Percentiles rank a stretch among this genome's conserved stretches.
Evolutionary conservation across 495 filamentous ascomycete species (phyloP).

Genomic region (Penicillium pulvis): DNA sequence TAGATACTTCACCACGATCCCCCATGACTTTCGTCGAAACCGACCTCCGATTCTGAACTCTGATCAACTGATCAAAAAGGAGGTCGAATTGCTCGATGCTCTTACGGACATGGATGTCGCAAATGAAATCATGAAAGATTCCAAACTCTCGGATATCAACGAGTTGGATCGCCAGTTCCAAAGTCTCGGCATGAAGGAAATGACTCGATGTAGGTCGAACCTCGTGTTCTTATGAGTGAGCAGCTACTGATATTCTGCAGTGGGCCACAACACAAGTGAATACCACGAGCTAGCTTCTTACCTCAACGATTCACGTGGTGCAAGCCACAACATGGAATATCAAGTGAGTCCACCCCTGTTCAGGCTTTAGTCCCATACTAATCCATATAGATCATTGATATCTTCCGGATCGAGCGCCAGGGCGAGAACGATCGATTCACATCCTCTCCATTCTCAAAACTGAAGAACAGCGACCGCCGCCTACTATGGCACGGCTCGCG

Average conservation of each 20-base stretch:
- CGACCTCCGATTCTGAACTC: constrained; percentile 65
- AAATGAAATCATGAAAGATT: constrained; percentile 72
- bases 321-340: constrained; percentile 61
- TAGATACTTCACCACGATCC: constrained; percentile 77
- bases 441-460: constrained; percentile 48
- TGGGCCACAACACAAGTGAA: constrained; percentile 60
- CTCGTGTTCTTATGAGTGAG: neutral
- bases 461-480: constrained; percentile 58
- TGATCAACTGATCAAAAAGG: constrained; percentile 61
- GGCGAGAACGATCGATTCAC: constrained; percentile 72
- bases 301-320: constrained; percentile 61
- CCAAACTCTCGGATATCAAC: constrained; percentile 55
- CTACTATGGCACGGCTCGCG: constrained; percentile 84
- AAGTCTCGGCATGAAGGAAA: constrained; percentile 71
- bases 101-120: constrained; percentile 83
- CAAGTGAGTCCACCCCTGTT: constrained; percentile 22
- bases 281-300: constrained; percentile 66
- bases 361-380: neutral
- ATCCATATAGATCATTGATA: constrained; percentile 58
- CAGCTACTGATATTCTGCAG: constrained; percentile 15
- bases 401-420: constrained; percentile 80
- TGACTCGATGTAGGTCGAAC: constrained; percentile 55
- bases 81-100: constrained; percentile 75
- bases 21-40: constrained; percentile 75
- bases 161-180: constrained; percentile 70